Percentiles rank a stretch among this genome's conserved stretches.
These are phyloP conservation scores for Orbilia brochopaga DNA, from an alignment of 2,329 filamentous ascomycete species.

Conservation along the genomic window DNA sequence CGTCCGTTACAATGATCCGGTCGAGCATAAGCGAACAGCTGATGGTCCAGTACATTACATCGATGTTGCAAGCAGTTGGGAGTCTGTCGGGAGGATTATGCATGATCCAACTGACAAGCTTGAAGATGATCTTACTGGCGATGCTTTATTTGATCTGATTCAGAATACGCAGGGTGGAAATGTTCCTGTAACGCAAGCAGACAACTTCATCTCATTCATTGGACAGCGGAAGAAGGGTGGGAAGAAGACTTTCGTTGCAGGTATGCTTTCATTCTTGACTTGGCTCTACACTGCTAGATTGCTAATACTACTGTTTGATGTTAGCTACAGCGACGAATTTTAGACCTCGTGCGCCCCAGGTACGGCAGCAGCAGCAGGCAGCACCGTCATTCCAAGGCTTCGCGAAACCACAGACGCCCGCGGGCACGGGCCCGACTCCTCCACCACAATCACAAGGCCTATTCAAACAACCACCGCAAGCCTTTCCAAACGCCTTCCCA, in stretches of 20 bases:
- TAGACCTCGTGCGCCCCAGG: constrained; percentile 1
- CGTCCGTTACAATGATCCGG: constrained; percentile 35
- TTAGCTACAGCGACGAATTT: constrained; percentile 16
- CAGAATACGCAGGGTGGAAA: constrained; percentile 26
- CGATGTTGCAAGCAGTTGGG: constrained; percentile 44
- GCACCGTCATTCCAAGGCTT: constrained; percentile 27
- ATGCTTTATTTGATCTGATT: constrained; percentile 39
- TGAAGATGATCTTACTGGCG: constrained; percentile 7
- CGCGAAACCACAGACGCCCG: constrained; percentile 8
- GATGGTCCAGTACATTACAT: constrained; percentile 38
- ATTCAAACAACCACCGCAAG: constrained; percentile 13
- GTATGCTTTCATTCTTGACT: not conserved
- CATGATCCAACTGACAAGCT: constrained; percentile 11
- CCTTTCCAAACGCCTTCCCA: constrained; percentile 27
- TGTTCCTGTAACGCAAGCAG: constrained; percentile 17
- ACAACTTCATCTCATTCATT: constrained; percentile 20
- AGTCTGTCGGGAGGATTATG: constrained; percentile 35
- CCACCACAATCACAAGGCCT: constrained; percentile 9
- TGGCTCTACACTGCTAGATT: not conserved
- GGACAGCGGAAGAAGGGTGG: constrained; percentile 17
- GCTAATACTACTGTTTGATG: constrained; percentile 4
- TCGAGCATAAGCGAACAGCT: constrained; percentile 22
- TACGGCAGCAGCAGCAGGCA: constrained; percentile 13
- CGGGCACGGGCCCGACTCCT: not conserved
- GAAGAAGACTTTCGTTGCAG: constrained; percentile 14